Conservation (phyloP, 2,329 filamentous ascomycete species). For the Hypoxylon sp. region DNA sequence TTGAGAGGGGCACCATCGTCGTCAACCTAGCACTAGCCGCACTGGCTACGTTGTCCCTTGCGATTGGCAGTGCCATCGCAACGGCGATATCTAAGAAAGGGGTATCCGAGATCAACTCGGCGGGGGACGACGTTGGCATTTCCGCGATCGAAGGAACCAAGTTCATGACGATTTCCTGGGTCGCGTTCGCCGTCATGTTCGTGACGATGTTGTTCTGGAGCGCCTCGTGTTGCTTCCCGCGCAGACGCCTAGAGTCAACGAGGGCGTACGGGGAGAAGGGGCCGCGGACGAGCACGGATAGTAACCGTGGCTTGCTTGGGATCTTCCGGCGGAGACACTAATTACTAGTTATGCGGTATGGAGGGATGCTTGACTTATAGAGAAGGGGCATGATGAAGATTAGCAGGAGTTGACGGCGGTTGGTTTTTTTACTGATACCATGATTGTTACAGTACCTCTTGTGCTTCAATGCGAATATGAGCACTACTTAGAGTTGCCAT, state of each 20-base stretch:
- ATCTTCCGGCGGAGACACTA: conserved; percentile 30
- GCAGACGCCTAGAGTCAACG: neutral
- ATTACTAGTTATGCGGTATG: neutral
- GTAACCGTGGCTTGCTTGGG: conserved; percentile 31
- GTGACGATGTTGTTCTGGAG: conserved; percentile 58
- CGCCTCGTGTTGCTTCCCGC: conserved; percentile 37
- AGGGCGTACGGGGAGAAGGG: conserved; percentile 20
- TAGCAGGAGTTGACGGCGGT: neutral
- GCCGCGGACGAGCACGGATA: conserved; percentile 19
- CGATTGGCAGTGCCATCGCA: conserved; percentile 59
- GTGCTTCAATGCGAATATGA: neutral
- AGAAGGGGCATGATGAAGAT: neutral
- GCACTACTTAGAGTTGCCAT: neutral
- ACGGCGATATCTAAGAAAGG: conserved; percentile 58
- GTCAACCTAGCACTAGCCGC: conserved; percentile 56
- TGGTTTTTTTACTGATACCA: conserved; percentile 3
- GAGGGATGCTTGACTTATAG: neutral
- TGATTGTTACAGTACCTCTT: neutral
- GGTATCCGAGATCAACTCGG: conserved; percentile 57
- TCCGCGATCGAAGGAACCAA: conserved; percentile 58
- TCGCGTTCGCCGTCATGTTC: conserved; percentile 60
- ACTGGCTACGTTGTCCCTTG: conserved; percentile 55
- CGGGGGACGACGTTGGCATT: conserved; percentile 60
- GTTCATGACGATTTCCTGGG: conserved; percentile 62
- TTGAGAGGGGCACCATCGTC: conserved; percentile 45